Evolutionary conservation across 805 yeast species (phyloP), one percentile per base, ranked within the genome.

Genomic region (Yarrowia sp.): DNA sequence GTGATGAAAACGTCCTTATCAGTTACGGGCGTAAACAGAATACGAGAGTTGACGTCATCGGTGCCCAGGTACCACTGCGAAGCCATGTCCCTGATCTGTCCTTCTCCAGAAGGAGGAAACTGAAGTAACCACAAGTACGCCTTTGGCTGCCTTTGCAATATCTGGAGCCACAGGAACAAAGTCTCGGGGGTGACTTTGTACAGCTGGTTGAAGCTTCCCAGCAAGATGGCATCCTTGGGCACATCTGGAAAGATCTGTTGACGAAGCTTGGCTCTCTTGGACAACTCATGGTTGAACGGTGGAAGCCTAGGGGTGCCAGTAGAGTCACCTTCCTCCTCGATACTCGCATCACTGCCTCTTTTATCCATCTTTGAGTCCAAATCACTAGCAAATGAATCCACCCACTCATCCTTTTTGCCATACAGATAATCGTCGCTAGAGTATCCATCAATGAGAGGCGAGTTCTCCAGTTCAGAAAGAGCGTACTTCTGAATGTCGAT

Each of bases 191-290:
- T 78, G 44, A 76, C 73, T 63, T 76, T 76, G 70, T 76, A 76
- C 30, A 76, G 70, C 68, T 76, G 78, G 68, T 76, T 76, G 71
- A 76, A 76, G 55, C 76, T 76, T 30, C 74, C 78, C 65, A 76
- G 66, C 17, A 76, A 55, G 15, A 76, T 60, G 3, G 77, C 74
- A 34, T 69, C 71, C 4, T 61, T 49, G 1, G 73, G 69, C 9
- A 76, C 63, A 20, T 68, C 52, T 10, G 78, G 76, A 55, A 76
- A 76, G n/a, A 76, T 15, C 19, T 24, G 44, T 1, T 24, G 34
- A 2, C 61, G 34, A 40, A 65, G 69, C 53, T 55, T 39, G 15
- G n/a, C 9, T 24, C 61, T n/a, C 8, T 39, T 39, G 3, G 19
- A 13, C 8, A 39, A 36, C 20, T 55, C 61, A 2, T 24, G 46